A percentile compares a stretch with the other conserved stretches of the same genome.
Evolutionary conservation across 1,284 basidiomycete genomes (phyloP).

Genomic region (Mycosarcoma mackinlayi): DNA sequence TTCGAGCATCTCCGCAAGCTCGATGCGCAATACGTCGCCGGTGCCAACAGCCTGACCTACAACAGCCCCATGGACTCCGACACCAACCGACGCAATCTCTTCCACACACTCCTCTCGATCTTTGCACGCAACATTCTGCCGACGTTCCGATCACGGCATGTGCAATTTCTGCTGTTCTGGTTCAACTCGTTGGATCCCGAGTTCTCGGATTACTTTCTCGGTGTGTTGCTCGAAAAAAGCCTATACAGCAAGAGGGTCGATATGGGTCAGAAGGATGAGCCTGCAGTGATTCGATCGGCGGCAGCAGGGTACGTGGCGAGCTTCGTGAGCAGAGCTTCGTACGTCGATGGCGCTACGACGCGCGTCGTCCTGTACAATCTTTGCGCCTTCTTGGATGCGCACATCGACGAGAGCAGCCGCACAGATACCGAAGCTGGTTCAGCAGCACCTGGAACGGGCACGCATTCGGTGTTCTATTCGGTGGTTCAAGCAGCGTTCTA

Average conservation of each 20-base stretch:
- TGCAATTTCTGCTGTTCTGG: conserved; percentile 97
- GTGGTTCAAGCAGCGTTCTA: conserved; percentile 92
- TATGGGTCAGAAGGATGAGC: conserved; percentile 43
- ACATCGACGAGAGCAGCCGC: conserved; percentile 70
- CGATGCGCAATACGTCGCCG: conserved; percentile 44
- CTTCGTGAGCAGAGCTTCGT: conserved; percentile 89
- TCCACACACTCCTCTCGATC: conserved; percentile 87
- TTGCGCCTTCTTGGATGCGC: conserved; percentile 82
- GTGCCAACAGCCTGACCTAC: conserved; percentile 30
- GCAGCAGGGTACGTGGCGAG: conserved; percentile 73
- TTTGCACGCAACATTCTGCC: conserved; percentile 92
- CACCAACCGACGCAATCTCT: conserved; percentile 69
- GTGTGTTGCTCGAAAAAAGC: conserved; percentile 88
- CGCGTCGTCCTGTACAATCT: conserved; percentile 83
- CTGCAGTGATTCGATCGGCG: conserved; percentile 61
- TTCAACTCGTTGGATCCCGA: conserved; percentile 87
- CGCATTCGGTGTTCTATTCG: conserved; percentile 81
- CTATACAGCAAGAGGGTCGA: conserved; percentile 73
- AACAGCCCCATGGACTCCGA: conserved; percentile 42
- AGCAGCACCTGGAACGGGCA: conserved; percentile 47
- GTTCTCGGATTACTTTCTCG: conserved; percentile 92
- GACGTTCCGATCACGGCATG: conserved; percentile 96
- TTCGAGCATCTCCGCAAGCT: conserved; percentile 81
- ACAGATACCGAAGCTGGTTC: conserved; percentile 50
- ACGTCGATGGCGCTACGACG: conserved; percentile 81